A percentile compares a stretch with the other conserved stretches of the same genome.
Conservation (phyloP, 2,329 filamentous ascomycete genomes). For the Botrytis fabae region DNA sequence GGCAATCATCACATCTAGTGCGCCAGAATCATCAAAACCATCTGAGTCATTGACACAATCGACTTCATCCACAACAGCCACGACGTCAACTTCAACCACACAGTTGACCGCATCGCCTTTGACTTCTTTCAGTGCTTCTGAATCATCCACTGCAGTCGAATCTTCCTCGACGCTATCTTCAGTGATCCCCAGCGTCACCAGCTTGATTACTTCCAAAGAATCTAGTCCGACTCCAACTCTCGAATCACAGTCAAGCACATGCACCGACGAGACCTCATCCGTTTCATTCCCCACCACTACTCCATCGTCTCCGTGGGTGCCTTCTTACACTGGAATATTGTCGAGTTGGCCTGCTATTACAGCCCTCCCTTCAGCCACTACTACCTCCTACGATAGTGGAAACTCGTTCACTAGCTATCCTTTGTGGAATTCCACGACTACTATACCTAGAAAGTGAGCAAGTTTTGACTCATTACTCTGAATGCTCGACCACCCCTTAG, state of each 20-base stretch:
- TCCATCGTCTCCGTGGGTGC: not conserved
- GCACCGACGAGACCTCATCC: slow-evolving; percentile 14
- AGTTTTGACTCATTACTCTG: not conserved
- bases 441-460: not conserved
- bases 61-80: slow-evolving; percentile 11
- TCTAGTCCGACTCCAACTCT: not conserved
- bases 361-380: slow-evolving; percentile 20
- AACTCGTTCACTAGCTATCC: slow-evolving; percentile 40
- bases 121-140: not conserved
- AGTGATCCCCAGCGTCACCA: not conserved
- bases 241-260: not conserved
- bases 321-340: slow-evolving; percentile 20
- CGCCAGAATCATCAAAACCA: not conserved
- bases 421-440: slow-evolving; percentile 32
- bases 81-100: slow-evolving; percentile 4
- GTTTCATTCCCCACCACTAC: slow-evolving; percentile 15
- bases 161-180: not conserved
- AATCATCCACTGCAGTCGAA: not conserved
- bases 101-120: not conserved
- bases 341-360: slow-evolving; percentile 15
- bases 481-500: not conserved
- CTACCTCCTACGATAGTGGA: slow-evolving; percentile 35
- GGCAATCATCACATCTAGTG: not conserved
- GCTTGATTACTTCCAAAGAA: not conserved
- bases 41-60: not conserved